Conservation (phyloP, 2,329 filamentous ascomycete species). For the Fusarium longipes region DNA sequence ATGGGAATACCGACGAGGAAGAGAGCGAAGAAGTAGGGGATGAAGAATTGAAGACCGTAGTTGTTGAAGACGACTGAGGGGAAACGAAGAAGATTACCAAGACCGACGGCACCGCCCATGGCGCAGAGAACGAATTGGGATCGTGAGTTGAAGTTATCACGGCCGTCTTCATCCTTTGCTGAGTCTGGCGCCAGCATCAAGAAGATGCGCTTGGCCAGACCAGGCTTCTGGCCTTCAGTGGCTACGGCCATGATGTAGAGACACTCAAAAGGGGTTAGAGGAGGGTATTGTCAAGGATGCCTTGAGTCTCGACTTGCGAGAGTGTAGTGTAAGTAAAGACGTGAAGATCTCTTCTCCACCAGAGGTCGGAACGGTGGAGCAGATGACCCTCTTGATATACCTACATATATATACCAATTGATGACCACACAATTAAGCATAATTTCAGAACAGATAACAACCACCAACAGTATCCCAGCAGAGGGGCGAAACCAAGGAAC, state of each 20-base stretch:
- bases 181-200: conserved; percentile 40
- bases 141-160: conserved; percentile 45
- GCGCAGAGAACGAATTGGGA: conserved; percentile 45
- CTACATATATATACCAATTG: conserved; percentile 4
- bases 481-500: not conserved
- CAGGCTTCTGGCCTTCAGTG: conserved; percentile 28
- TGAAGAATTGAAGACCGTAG: conserved; percentile 67
- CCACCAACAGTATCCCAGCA: not conserved
- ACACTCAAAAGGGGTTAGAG: not conserved
- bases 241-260: conserved; percentile 31
- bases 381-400: conserved; percentile 5
- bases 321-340: not conserved
- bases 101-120: conserved; percentile 63
- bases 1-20: conserved; percentile 62
- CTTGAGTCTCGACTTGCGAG: not conserved
- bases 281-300: not conserved
- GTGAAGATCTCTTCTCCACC: conserved; percentile 7
- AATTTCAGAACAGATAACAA: not conserved
- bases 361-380: conserved; percentile 1
- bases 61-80: conserved; percentile 68
- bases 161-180: conserved; percentile 42
- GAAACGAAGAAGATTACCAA: conserved; percentile 66
- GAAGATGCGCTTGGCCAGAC: conserved; percentile 34
- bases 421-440: not conserved
- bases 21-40: conserved; percentile 62